phyloP scores from a whole-genome alignment of 495 filamentous ascomycete genomes.

The Lasiosphaeria hispida region DNA sequence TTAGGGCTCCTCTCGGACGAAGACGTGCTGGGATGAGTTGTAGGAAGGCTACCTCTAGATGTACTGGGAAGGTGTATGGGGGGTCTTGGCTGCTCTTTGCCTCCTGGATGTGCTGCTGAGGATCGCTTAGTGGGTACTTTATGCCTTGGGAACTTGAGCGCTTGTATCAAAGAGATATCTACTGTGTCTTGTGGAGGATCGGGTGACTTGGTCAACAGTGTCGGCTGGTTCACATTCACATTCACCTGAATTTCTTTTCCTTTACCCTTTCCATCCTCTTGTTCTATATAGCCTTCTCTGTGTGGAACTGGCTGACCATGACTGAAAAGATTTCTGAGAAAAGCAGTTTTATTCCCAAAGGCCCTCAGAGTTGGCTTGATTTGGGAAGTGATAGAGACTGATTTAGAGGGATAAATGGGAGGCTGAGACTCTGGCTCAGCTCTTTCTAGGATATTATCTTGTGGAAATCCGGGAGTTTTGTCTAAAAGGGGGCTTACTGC shows the following conservation, averaged over 20 bases:
- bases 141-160: conserved; percentile 7
- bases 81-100: neutral
- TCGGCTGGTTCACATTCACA: conserved; percentile 5
- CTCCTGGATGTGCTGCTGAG: conserved; percentile 1
- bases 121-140: neutral
- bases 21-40: conserved; percentile 7
- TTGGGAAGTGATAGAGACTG: conserved; percentile 6
- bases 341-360: conserved; percentile 8
- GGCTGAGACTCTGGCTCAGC: neutral
- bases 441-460: too few species aligned
- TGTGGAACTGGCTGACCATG: conserved; percentile 1
- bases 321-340: conserved; percentile 8
- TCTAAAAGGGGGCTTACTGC: conserved; percentile 5
- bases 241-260: conserved; percentile 11
- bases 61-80: conserved; percentile 1
- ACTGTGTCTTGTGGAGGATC: conserved; percentile 8
- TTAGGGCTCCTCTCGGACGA: conserved; percentile 7
- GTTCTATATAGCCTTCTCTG: conserved; percentile 9
- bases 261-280: conserved; percentile 12
- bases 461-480: too few species aligned
- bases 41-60: conserved; percentile 11
- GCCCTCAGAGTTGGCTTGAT: conserved; percentile 1
- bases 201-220: conserved; percentile 6
- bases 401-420: neutral
- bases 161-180: conserved; percentile 8